Evolutionary conservation across 352 stramenopile species (phyloP), one percentile per base, ranked within the genome.

Genomic region (Pythium aphanidermatum): DNA sequence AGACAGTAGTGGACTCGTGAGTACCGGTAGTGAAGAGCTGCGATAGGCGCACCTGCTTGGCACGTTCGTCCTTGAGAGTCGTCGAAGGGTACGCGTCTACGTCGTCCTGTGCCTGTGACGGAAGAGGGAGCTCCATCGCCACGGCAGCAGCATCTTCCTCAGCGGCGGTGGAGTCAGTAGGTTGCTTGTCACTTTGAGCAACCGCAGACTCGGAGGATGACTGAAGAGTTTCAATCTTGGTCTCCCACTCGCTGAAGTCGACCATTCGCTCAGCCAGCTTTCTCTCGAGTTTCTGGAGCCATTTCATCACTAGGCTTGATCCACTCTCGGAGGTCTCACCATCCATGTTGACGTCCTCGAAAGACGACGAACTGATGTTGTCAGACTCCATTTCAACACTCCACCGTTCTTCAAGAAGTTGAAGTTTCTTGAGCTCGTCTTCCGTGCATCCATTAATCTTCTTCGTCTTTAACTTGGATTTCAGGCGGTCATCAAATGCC

Each of bases 241-340:
- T 17, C 6, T 53, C 51, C 51, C 51, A 59, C 17, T 57, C 38
- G 5, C 42, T 52, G 52, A 86, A 77, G 20, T 83, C 68, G 3
- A 76, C 60, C 20, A 63, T 51, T 16, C 55, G 60, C 8, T 16
- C 21, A 1, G 38, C 44, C 30, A 73, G 24, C 12, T 53, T 34
- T 2, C 17, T 50, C 20, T 70, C 30, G 7, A 82, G 28, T 17
- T 40, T 30, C 11, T 55, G 40, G 9, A 67, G 64, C 68, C 70
- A 85, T 36, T 52, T 46, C 29, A 60, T 47, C 17, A 85, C 36
- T 5, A 49, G 14, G 2, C 13, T 9, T 20, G 35, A 16, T 41
- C 28, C 12, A 40, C 32, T 34, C 31, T 33, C 44, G 23, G 33
- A 9, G 28, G 14, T 33, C 9, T 33, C 28, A 14, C 28, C 9